These are phyloP conservation scores for Passiflora organensis DNA, from an alignment of 345 rosid genomes.

Conservation along the genomic window DNA sequence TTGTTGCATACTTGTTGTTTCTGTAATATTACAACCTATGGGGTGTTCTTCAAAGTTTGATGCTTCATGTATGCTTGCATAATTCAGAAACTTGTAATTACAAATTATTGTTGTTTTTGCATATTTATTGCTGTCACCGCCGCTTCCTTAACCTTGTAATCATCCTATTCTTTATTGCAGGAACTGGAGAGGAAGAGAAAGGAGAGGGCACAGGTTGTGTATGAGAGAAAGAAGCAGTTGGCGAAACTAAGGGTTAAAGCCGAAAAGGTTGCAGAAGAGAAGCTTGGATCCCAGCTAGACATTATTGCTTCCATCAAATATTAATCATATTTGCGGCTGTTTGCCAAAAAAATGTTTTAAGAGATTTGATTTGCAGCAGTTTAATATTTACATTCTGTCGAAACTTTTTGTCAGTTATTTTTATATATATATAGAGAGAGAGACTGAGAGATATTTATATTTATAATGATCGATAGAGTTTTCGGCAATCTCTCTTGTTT, in stretches of 20 bases:
- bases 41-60: too few species aligned
- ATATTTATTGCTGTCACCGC: too few species aligned
- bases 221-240: constrained; percentile 80
- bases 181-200: constrained; percentile 89
- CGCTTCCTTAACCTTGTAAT: too few species aligned
- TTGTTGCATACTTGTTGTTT: too few species aligned
- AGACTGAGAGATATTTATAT: not conserved
- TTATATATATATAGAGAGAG: not conserved
- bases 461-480: not conserved
- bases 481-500: too few species aligned
- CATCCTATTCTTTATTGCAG: constrained; percentile 25
- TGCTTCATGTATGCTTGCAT: too few species aligned
- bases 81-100: too few species aligned
- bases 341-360: constrained; percentile 3
- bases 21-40: too few species aligned
- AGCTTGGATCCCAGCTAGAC: constrained; percentile 68
- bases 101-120: too few species aligned
- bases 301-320: constrained; percentile 63
- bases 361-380: constrained; percentile 1
- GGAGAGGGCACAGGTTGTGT: constrained; percentile 58
- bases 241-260: constrained; percentile 72
- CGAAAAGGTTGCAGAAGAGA: constrained; percentile 73
- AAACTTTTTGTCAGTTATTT: not conserved
- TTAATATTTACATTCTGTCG: not conserved
- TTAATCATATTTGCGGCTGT: constrained; percentile 2